Evolutionary conservation across 2,329 filamentous ascomycete genomes (phyloP).

Genomic region (Fonsecaea nubica): DNA sequence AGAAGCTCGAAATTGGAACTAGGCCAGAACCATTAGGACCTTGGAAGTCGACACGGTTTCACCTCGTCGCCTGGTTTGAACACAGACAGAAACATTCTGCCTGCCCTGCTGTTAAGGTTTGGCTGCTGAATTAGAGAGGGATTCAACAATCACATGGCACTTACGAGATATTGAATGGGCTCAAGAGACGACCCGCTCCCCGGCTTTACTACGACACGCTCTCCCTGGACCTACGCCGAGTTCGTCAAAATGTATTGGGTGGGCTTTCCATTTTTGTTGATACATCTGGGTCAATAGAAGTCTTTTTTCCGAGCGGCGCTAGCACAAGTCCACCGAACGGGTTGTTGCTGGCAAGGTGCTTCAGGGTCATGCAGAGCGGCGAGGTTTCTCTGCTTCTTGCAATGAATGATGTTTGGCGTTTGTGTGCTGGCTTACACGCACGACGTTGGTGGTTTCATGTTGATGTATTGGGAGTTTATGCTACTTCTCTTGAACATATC

Average conservation of each 20-base stretch:
- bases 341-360: neutral
- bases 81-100: neutral
- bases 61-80: neutral
- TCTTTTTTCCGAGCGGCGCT: neutral
- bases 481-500: neutral
- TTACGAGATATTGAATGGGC: neutral
- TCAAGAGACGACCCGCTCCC: neutral
- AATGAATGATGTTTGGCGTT: neutral
- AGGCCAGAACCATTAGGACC: constrained; percentile 1
- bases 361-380: neutral
- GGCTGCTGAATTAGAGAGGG: neutral
- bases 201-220: neutral
- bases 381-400: neutral
- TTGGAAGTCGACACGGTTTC: neutral
- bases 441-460: neutral
- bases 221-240: neutral
- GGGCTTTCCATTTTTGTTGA: neutral
- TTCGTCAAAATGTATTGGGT: neutral
- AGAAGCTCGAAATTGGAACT: constrained; percentile 33
- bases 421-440: neutral
- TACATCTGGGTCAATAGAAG: neutral
- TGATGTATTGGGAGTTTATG: neutral
- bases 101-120: neutral
- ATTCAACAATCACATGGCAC: neutral
- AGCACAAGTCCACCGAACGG: neutral